Percentiles rank a stretch among this genome's conserved stretches.
These are phyloP conservation scores for Xylariales sp. DNA, from an alignment of 2,329 filamentous ascomycete genomes.

Conservation along the genomic window DNA sequence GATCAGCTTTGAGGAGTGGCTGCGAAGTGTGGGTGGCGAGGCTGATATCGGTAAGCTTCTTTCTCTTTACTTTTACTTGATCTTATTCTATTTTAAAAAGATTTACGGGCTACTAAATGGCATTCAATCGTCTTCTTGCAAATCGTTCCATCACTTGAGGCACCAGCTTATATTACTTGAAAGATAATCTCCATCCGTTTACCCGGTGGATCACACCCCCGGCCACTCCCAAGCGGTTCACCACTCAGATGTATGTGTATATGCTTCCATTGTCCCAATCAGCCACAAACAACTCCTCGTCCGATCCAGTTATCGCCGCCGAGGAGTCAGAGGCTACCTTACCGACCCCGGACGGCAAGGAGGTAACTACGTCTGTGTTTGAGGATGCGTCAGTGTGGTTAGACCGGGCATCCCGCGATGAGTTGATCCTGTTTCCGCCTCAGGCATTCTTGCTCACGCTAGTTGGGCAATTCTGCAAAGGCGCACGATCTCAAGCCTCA, in stretches of 20 bases:
- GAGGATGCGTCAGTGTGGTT: conserved; percentile 69
- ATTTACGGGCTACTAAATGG: not conserved
- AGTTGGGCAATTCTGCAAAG: conserved; percentile 47
- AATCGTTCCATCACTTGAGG: too few relatives aligned
- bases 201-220: conserved; percentile 88
- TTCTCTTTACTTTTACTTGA: too few relatives aligned
- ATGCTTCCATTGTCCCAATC: conserved; percentile 61
- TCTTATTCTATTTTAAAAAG: too few relatives aligned
- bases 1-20: conserved; percentile 64
- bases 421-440: conserved; percentile 85
- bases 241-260: conserved; percentile 96
- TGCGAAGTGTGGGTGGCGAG: conserved; percentile 48
- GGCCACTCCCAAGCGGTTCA: conserved; percentile 71
- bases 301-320: conserved; percentile 23
- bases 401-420: conserved; percentile 51
- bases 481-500: conserved; percentile 20
- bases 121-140: too few relatives aligned
- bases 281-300: conserved; percentile 13
- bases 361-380: conserved; percentile 73
- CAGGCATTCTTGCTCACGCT: conserved; percentile 72
- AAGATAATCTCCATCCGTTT: conserved; percentile 72
- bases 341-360: conserved; percentile 67
- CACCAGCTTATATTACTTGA: too few relatives aligned
- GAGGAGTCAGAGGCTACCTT: conserved; percentile 51
- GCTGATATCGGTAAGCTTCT: conserved; percentile 60